Evolutionary conservation across 2,329 filamentous ascomycete genomes (phyloP).

Genomic region (Clonostachys rosea): DNA sequence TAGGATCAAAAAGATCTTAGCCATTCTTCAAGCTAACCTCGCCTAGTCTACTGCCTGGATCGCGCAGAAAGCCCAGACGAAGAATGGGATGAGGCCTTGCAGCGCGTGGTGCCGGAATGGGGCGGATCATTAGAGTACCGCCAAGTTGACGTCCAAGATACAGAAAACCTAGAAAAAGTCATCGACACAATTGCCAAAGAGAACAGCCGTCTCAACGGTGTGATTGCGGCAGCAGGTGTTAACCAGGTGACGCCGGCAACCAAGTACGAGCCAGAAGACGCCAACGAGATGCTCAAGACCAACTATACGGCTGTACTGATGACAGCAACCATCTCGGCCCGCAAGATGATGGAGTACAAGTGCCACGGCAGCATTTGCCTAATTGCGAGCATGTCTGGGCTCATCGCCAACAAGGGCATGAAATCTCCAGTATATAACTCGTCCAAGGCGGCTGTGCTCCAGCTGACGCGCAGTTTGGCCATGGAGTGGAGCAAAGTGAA

Average conservation of each 20-base stretch:
- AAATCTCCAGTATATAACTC: constrained; percentile 65
- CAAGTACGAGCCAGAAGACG: constrained; percentile 54
- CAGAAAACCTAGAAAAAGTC: constrained; percentile 49
- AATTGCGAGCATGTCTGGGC: constrained; percentile 51
- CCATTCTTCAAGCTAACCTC: not conserved
- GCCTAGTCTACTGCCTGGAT: constrained; percentile 52
- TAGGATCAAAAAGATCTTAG: not conserved
- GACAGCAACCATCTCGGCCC: constrained; percentile 67
- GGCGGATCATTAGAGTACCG: constrained; percentile 62
- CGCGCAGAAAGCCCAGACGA: constrained; percentile 41
- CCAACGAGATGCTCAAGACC: constrained; percentile 63
- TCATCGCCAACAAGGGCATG: constrained; percentile 52
- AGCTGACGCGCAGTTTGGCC: constrained; percentile 57
- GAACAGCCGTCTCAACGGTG: constrained; percentile 59
- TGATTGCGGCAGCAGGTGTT: constrained; percentile 65
- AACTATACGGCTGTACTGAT: constrained; percentile 67
- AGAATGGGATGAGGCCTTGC: constrained; percentile 57
- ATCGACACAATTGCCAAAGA: constrained; percentile 55
- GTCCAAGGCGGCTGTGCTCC: constrained; percentile 60
- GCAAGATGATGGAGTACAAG: constrained; percentile 51
- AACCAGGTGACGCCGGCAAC: constrained; percentile 65
- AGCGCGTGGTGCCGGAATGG: constrained; percentile 57
- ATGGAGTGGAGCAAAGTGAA: constrained; percentile 53
- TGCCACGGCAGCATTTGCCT: constrained; percentile 50
- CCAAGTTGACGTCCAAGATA: constrained; percentile 64